Evolutionary conservation across 2,329 filamentous ascomycete species (phyloP), one percentile per base, ranked within the genome.

Genomic region (Epichloe glyceriae): DNA sequence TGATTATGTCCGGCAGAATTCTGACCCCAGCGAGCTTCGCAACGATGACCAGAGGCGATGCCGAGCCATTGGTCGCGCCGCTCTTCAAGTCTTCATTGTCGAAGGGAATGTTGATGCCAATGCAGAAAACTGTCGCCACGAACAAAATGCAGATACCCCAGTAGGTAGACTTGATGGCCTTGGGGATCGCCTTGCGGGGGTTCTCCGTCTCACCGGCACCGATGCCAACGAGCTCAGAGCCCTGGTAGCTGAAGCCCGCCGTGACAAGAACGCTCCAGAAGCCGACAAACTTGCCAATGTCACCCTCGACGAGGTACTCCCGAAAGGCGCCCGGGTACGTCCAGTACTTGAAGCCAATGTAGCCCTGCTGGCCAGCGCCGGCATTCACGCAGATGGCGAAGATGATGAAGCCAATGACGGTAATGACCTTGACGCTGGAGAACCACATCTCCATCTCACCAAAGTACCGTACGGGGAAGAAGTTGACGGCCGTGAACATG

Each of bases 371-470:
- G 19, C 85, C 82, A 5, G 74, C 84, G 44, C 85, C 86, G 3
- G 83, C 83, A 61, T 87, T 82, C 67, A 89, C 75, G 64, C 82
- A 85, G 58, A 88, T 84, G 56, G 76, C 80, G 58, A 89, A 86
- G 61, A 90, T 82, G 70, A 87, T 76, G 70, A 89, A 87, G 41
- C 85, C 85, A 42, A 86, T 50, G 39, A 89, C 79, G 30, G 85
- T 86, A 47, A 88, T 59, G 51, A 90, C 83, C 66, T 91, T 91
- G 71, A 91, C 80, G 52, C 74, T 79, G 5, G 84, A 82, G 58
- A 90, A 81, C 77, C 82, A 88, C 67, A 89, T 87, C 63, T 91
- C 87, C 30, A 87, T 71, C 61, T 90, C 84, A 39, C 85, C 86
- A 57, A 87, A 90, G 56, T 80, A 80, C 47, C 77, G 76, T 43